Conservation (phyloP, 352 stramenopile species). For the Phytophthora capsici region DNA sequence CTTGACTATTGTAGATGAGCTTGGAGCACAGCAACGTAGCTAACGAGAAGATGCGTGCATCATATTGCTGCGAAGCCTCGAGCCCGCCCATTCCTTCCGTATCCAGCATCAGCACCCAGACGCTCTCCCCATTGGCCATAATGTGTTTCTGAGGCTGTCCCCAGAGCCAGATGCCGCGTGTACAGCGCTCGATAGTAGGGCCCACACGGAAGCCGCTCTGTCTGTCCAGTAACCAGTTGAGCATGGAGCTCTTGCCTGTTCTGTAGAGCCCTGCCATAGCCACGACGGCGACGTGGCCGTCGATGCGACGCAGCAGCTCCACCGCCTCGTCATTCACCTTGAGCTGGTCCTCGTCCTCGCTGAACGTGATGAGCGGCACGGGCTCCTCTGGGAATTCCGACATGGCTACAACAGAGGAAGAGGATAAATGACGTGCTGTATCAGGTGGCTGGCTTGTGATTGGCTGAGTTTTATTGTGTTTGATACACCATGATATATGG, state of each 20-base stretch:
- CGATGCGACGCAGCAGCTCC: constrained; percentile 67
- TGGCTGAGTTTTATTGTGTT: constrained; percentile 3
- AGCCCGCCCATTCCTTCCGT: constrained; percentile 87
- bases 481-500: background rate
- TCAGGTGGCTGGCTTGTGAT: constrained; percentile 11
- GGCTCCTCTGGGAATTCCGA: constrained; percentile 76
- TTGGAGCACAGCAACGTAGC: constrained; percentile 86
- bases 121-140: constrained; percentile 70
- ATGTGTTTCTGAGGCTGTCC: constrained; percentile 63
- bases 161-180: constrained; percentile 89
- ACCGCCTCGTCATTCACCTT: constrained; percentile 84
- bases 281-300: constrained; percentile 80
- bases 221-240: constrained; percentile 86
- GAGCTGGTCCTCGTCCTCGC: constrained; percentile 80
- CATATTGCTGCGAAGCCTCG: constrained; percentile 87
- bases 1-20: constrained; percentile 90
- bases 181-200: constrained; percentile 84
- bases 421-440: constrained; percentile 15
- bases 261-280: constrained; percentile 89
- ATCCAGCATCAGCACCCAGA: constrained; percentile 88
- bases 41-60: constrained; percentile 89
- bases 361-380: constrained; percentile 88
- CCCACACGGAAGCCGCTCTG: constrained; percentile 81
- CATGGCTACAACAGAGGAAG: constrained; percentile 19
- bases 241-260: constrained; percentile 88